Base-by-base conservation (phyloP, 371 early-diverging fungal genomes). In the Parasitella parasitica region DNA sequence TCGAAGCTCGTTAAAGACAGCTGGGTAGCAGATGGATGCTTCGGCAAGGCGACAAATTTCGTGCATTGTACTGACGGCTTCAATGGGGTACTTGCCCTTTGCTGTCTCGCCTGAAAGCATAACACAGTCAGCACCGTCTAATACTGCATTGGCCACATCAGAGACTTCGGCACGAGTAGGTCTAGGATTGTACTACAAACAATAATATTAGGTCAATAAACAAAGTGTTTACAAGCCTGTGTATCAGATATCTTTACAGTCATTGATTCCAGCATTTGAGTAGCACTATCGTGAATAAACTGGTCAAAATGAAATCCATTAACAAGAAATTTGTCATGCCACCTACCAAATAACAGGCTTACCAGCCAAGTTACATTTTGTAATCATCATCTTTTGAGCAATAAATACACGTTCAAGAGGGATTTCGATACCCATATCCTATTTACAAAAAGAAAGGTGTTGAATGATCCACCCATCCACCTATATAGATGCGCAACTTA, bases 241-340 rank as follows among this genome's bases (percentile, higher is more conserved):
- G 11, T 26, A 37, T 15, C 34, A 24, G 59, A 32, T 41, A 51
- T 61, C 67, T 77, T 73, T 77, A 84, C 82, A 30, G 93, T 97
- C 99, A 99, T 99, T 41, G 96, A 95, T 75, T 99, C 98, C 43
- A 99, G 78, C 99, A 99, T 99, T 80, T 99, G 99, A 48, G 99
- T 99, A 38, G 99, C 99, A 67, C 78, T 75, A 50, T 27, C 20
- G 6, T 41, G 24, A 36, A 32, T 11, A 11, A 22, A 0, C 11
- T 6, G 46, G 20, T 46, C 20, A 24, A 46, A 22, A 46, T 22
- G 24, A 36, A 36, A 13, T 11, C 1, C 1, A 13, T 15, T 6
- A 4, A 20, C 0, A 22, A 22, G 0, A 5, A 20, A 12, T 16
- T 18, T 15, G 37, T 18, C 22, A 26, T 18, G 24, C 7, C 34